A percentile compares a stretch with the other conserved stretches of the same genome.
These are phyloP conservation scores for Dactylellina drechsleri DNA, from an alignment of 2,329 filamentous ascomycete species.

Conservation along the genomic window DNA sequence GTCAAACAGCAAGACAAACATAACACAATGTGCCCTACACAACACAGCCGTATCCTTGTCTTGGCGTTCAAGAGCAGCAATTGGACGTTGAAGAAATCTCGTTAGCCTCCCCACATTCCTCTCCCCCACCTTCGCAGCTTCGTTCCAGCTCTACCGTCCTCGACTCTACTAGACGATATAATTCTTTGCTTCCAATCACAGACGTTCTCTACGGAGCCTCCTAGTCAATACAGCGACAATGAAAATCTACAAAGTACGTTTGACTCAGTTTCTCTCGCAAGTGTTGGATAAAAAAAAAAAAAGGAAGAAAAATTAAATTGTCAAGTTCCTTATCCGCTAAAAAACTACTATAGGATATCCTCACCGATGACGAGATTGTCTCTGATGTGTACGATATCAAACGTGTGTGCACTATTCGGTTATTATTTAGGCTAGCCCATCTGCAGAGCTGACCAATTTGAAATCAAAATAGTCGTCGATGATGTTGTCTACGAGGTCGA, in stretches of 20 bases:
- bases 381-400: constrained; percentile 86
- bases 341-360: constrained; percentile 73
- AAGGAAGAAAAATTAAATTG: too few species aligned
- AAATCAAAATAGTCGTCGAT: constrained; percentile 68
- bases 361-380: constrained; percentile 94
- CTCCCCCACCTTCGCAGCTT: not conserved
- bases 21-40: too few species aligned
- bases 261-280: too few species aligned
- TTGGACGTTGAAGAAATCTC: too few species aligned
- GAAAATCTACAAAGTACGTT: too few species aligned
- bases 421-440: not conserved
- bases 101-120: not conserved
- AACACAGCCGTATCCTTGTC: too few species aligned
- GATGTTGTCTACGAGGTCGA: constrained; percentile 87
- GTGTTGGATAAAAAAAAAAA: too few species aligned
- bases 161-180: constrained; percentile 20
- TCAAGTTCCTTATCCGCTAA: too few species aligned
- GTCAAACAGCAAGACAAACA: too few species aligned
- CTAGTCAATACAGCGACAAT: too few species aligned
- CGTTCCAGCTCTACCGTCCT: not conserved
- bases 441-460: not conserved
- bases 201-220: too few species aligned
- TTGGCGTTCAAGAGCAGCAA: too few species aligned
- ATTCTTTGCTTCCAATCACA: constrained; percentile 15
- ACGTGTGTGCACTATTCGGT: constrained; percentile 63